Evolutionary conservation across 805 yeast genomes (phyloP), one percentile per base, ranked within the genome.

Genomic region (Ogataea allantospora): DNA sequence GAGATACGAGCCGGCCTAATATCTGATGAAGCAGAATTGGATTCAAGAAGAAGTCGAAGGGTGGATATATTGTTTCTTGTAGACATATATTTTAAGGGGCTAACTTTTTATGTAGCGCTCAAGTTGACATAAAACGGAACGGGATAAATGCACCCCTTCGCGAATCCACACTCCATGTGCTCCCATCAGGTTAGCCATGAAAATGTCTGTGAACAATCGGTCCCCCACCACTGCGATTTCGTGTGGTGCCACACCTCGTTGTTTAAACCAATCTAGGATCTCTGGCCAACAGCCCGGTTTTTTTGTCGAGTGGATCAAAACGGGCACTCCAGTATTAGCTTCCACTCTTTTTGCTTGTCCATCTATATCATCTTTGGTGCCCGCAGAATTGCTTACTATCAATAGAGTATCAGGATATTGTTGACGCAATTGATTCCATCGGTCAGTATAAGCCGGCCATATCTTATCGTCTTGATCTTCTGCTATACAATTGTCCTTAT

Each of bases 401-500:
- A 88, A 65, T 14, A 89, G 58, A 4, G 78, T 80, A 23, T 69
- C 77, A 0, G 93, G 88, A 51, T 82, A 87, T 2, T 60, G 50
- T n/a, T 60, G 49, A 28, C 68, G 67, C 33, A 87, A 60, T n/a
- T 56, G 50, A 5, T 64, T 60, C 88, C 93, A 88, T 28, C 67
- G 62, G 7, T 59, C 60, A 50, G 54, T 48, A 46, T 88, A 89
- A 2, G 66, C 84, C 0, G 85, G 88, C 85, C 87, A 88, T 1
- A 91, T 84, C 42, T 77, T 73, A 43, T 81, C 83, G 43, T 79
- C 84, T 38, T 86, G 84, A 23, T 89, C 89, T 42, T 75, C 73
- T 5, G 99, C 95, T 58, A 93, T 85, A 55, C 98, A 91, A 60
- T 93, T 93, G 63, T 93, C 99, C 58, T 93, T 93, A 56, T 93